Percentiles rank a stretch among this genome's conserved stretches.
These are phyloP conservation scores for Cordyceps fumosorosea DNA, from an alignment of 2,329 filamentous ascomycete genomes.

Conservation along the genomic window DNA sequence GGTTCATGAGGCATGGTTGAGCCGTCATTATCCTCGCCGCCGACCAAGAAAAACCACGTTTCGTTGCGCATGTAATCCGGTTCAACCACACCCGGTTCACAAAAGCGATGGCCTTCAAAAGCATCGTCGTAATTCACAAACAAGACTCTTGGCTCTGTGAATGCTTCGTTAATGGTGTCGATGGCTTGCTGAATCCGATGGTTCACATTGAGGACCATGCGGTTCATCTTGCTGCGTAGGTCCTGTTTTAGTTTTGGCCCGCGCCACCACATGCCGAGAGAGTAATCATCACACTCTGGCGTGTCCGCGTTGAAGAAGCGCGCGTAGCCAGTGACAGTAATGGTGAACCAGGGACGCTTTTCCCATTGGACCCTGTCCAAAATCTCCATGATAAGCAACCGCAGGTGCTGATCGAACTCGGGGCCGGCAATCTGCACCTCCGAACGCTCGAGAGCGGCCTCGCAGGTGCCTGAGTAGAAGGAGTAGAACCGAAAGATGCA, in stretches of 20 bases:
- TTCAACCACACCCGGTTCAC: conserved; percentile 32
- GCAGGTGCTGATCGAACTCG: conserved; percentile 33
- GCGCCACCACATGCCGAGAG: conserved; percentile 40
- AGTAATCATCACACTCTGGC: conserved; percentile 35
- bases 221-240: conserved; percentile 35
- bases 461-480: conserved; percentile 41
- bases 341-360: conserved; percentile 34
- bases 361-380: conserved; percentile 39
- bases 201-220: conserved; percentile 37
- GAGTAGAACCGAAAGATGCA: conserved; percentile 45
- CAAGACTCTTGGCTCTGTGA: conserved; percentile 30
- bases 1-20: conserved; percentile 13
- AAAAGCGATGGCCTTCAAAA: conserved; percentile 41
- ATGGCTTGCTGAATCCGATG: conserved; percentile 31
- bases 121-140: conserved; percentile 39
- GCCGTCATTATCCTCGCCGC: conserved; percentile 33
- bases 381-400: conserved; percentile 35
- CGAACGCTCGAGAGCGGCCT: conserved; percentile 30
- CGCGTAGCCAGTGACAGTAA: conserved; percentile 42
- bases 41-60: conserved; percentile 44
- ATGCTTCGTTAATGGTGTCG: conserved; percentile 30
- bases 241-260: conserved; percentile 34
- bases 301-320: conserved; percentile 42
- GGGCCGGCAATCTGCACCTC: conserved; percentile 27
- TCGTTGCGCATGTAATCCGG: conserved; percentile 37